Base-by-base conservation (phyloP, 331 rosid genomes). In the Quercus phellos region DNA sequence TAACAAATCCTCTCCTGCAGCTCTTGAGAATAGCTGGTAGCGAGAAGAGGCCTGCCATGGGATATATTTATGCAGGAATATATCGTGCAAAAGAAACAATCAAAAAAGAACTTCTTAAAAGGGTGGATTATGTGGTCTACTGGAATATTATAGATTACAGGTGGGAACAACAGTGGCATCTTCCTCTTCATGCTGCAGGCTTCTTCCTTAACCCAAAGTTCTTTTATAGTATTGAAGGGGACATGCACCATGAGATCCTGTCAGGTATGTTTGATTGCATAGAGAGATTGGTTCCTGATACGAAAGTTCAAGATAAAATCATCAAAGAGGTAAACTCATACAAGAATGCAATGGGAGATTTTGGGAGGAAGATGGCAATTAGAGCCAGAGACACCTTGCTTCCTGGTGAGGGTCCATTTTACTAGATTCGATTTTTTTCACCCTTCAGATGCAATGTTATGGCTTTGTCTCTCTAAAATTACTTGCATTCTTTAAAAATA, bases 161-260 rank as follows among this genome's bases (percentile, higher is more conserved):
- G 85, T 94, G 96, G 96, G 93, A 90, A 64, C 91, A 82, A 78
- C 88, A 82, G 30, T 86, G 89, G 93, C 68, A 75, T 74, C 94
- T 85, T 90, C 98, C 94, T 78, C 94, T 94, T 88, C 90, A 89
- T 78, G 88, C 93, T 17, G 96, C 97, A 22, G 97, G 97, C 56
- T 90, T 94, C 88, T 94, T 73, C 86, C 88, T 94, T 72, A 90
- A 92, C 90, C 98, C 98, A 17, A 90, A 89, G 84, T 85, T 87
- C 79, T 94, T 94, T 82, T 90, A 91, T 79, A 89, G 96, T 77
- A 59, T 89, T 51, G 87, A 92, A 88, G 97, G 96, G 81, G 91
- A 89, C 73, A 71, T 92, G 74, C 96, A 78, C 58, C 50, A 64
- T 42, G 86, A 89, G 74, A 88, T 92, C 81, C 77, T 72, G 79